phyloP scores from a whole-genome alignment of 2,329 filamentous ascomycete genomes.

The Tolypocladium tundrense region DNA sequence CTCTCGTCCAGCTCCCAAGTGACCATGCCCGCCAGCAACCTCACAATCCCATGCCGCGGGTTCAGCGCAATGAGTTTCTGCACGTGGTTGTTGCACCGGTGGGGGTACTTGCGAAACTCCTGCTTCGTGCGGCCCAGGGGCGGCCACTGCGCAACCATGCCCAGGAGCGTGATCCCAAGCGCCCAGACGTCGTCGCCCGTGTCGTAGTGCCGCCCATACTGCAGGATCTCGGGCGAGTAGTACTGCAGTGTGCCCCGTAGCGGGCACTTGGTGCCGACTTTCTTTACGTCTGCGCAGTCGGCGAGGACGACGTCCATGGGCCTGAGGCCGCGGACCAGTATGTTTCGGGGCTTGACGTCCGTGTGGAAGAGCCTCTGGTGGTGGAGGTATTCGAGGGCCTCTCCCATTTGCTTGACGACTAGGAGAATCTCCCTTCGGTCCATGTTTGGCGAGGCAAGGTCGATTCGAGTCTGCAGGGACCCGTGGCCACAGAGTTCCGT shows the following conservation, averaged over 20 bases:
- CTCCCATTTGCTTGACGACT: conserved; percentile 12
- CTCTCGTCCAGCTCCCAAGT: conserved; percentile 9
- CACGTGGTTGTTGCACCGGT: conserved; percentile 13
- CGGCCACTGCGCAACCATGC: conserved; percentile 19
- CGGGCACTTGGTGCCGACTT: conserved; percentile 2
- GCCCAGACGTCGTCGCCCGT: conserved; percentile 23
- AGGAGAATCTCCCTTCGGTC: conserved; percentile 8
- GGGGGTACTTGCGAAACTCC: conserved; percentile 12
- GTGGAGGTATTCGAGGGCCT: conserved; percentile 18
- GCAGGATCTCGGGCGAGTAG: conserved; percentile 19
- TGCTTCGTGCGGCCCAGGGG: conserved; percentile 5
- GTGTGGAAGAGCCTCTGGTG: conserved; percentile 12
- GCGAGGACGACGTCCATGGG: conserved; percentile 19
- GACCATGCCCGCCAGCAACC: conserved; percentile 12
- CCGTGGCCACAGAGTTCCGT: conserved; percentile 20
- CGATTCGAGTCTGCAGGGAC: conserved; percentile 15
- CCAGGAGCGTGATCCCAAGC: conserved; percentile 18
- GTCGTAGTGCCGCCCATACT: conserved; percentile 9
- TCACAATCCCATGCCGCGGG: conserved; percentile 11
- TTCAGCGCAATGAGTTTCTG: conserved; percentile 13
- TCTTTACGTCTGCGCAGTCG: conserved; percentile 20
- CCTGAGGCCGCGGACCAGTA: conserved; percentile 15
- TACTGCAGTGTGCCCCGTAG: conserved; percentile 15
- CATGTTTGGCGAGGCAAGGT: conserved; percentile 11
- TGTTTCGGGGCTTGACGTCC: conserved; percentile 22